phyloP scores from a whole-genome alignment of 2,329 filamentous ascomycete species.

The Colletotrichum navitas region DNA sequence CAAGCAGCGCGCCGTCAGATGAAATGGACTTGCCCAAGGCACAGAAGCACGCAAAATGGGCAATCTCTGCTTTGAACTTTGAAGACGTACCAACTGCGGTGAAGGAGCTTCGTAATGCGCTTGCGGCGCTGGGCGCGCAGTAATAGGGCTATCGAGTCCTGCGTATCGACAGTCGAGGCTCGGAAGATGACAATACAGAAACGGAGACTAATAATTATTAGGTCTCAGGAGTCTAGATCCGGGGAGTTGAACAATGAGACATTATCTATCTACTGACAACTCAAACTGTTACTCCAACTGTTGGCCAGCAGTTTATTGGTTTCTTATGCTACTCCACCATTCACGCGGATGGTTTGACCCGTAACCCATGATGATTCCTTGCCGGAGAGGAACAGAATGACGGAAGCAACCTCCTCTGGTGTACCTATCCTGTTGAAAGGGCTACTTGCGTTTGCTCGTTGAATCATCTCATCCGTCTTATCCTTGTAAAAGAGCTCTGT shows the following conservation, averaged over 20 bases:
- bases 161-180: background rate
- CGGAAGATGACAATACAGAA: background rate
- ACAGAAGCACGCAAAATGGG: conserved; percentile 97
- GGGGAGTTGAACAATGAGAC: background rate
- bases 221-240: background rate
- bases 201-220: background rate
- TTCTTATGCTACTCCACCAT: conserved; percentile 48
- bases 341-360: conserved; percentile 56
- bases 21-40: conserved; percentile 78
- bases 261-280: background rate
- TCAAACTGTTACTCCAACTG: background rate
- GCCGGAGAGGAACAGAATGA: conserved; percentile 47
- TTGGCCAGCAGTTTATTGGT: background rate
- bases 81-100: conserved; percentile 94
- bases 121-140: conserved; percentile 75
- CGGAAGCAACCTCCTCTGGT: conserved; percentile 57
- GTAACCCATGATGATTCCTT: conserved; percentile 60
- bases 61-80: conserved; percentile 95
- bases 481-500: conserved; percentile 68
- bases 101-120: conserved; percentile 81
- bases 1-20: conserved; percentile 34
- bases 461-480: conserved; percentile 61
- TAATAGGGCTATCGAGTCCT: background rate
- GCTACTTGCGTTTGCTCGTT: conserved; percentile 51
- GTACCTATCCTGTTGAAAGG: conserved; percentile 44